Conservation (phyloP, 2,329 filamentous ascomycete genomes). For the Penicillium sp. region DNA sequence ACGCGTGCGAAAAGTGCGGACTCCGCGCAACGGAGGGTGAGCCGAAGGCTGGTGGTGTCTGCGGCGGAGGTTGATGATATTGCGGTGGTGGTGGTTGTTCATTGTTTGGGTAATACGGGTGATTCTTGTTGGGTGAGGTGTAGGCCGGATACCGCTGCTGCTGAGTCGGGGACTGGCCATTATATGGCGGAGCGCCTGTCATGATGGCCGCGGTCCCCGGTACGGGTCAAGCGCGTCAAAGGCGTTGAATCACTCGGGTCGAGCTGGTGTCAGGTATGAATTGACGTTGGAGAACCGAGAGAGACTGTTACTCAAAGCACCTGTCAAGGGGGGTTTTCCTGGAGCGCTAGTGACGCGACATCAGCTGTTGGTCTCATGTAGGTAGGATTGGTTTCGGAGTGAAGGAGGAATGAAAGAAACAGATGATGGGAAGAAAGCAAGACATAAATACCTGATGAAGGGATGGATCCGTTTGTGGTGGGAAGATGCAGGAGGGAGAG, state of each 20-base stretch:
- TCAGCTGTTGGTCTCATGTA: constrained; percentile 15
- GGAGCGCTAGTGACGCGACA: constrained; percentile 22
- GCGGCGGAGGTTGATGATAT: constrained; percentile 42
- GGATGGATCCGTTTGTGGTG: constrained; percentile 26
- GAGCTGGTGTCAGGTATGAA: constrained; percentile 11
- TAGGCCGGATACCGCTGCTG: constrained; percentile 42
- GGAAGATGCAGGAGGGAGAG: constrained; percentile 27
- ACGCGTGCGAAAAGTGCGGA: constrained; percentile 41
- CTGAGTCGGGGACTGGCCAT: constrained; percentile 45
- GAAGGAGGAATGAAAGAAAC: constrained; percentile 9
- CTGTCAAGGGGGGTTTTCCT: constrained; percentile 23
- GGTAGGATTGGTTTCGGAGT: constrained; percentile 5
- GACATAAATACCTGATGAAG: constrained; percentile 20
- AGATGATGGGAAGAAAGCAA: constrained; percentile 4
- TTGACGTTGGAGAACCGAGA: constrained; percentile 15
- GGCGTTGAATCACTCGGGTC: constrained; percentile 5
- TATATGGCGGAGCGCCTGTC: constrained; percentile 45
- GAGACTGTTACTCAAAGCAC: constrained; percentile 15
- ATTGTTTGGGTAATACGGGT: constrained; percentile 42
- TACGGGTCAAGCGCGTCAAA: constrained; percentile 29
- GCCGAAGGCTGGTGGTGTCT: constrained; percentile 43
- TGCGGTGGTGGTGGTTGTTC: constrained; percentile 30
- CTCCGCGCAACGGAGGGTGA: constrained; percentile 38
- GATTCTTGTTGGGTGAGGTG: constrained; percentile 43
- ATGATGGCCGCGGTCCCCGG: constrained; percentile 37